Evolutionary conservation across 805 yeast genomes (phyloP).

Genomic region (Nakazawaea ishiwadae): DNA sequence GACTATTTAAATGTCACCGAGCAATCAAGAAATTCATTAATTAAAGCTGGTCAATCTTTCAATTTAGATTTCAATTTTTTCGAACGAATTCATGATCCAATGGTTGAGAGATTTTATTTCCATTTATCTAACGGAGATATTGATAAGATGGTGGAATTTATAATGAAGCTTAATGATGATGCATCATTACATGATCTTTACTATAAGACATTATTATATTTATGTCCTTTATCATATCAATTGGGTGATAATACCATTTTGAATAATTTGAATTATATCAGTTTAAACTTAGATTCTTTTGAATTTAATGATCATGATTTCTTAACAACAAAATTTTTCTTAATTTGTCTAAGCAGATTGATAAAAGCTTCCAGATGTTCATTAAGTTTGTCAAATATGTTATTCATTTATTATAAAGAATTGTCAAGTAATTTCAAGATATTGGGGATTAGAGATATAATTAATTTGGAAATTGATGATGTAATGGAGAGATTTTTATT

Average conservation of each 20-base stretch:
- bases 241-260: conserved; percentile 5
- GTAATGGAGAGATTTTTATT: conserved; percentile 1
- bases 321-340: not conserved
- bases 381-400: conserved; percentile 7
- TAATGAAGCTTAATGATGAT: not conserved
- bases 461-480: conserved; percentile 11
- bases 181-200: not conserved
- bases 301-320: not conserved
- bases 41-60: not conserved
- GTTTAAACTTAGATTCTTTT: not conserved
- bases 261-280: conserved; percentile 6
- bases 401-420: not conserved
- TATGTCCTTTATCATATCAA: conserved; percentile 10
- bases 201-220: not conserved
- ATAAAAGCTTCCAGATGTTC: conserved; percentile 9
- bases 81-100: not conserved
- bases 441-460: conserved; percentile 1
- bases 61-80: not conserved
- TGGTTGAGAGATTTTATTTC: not conserved
- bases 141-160: not conserved
- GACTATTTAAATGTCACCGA: not conserved
- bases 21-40: not conserved
- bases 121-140: not conserved
- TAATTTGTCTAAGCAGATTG: not conserved
- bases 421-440: not conserved